Conservation (phyloP, 129 eudicot species). For the Mikania micrantha region DNA sequence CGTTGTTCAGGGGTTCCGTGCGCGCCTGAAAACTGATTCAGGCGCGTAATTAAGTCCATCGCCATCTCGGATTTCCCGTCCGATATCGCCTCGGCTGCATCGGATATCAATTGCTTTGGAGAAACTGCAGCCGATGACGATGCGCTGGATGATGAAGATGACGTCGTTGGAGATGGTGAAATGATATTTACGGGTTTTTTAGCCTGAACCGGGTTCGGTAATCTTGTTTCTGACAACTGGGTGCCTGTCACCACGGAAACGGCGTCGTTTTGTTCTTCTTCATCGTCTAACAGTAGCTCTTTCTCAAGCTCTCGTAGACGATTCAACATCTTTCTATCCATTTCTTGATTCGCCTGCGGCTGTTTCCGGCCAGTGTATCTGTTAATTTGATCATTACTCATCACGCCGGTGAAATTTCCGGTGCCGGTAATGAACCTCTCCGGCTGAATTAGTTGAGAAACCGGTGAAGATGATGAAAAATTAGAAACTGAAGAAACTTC, state of each 20-base stretch:
- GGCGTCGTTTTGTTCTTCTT: constrained; percentile 35
- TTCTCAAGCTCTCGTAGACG: constrained; percentile 65
- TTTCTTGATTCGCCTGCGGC: background rate
- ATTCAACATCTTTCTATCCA: constrained; percentile 45
- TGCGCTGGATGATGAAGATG: constrained; percentile 75
- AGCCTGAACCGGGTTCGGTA: constrained; percentile 34
- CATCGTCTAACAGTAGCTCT: constrained; percentile 60
- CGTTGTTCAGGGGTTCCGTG: constrained; percentile 59
- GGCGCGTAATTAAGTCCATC: constrained; percentile 48
- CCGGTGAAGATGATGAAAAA: constrained; percentile 12
- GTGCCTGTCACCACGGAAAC: constrained; percentile 59
- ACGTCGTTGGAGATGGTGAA: constrained; percentile 76
- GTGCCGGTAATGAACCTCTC: constrained; percentile 1
- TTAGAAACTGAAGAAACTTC: constrained; percentile 34
- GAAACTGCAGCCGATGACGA: constrained; percentile 40
- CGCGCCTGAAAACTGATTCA: constrained; percentile 29
- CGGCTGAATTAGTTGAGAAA: constrained; percentile 8
- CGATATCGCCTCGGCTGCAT: constrained; percentile 58
- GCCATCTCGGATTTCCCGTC: constrained; percentile 51
- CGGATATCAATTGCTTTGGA: constrained; percentile 45
- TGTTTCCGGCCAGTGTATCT: background rate
- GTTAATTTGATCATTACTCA: constrained; percentile 13
- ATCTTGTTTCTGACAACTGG: constrained; percentile 63
- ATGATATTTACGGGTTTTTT: constrained; percentile 19
- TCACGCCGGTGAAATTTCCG: constrained; percentile 9